phyloP scores from a whole-genome alignment of 1,284 basidiomycete genomes.

The Afroboletus lepidellus region DNA sequence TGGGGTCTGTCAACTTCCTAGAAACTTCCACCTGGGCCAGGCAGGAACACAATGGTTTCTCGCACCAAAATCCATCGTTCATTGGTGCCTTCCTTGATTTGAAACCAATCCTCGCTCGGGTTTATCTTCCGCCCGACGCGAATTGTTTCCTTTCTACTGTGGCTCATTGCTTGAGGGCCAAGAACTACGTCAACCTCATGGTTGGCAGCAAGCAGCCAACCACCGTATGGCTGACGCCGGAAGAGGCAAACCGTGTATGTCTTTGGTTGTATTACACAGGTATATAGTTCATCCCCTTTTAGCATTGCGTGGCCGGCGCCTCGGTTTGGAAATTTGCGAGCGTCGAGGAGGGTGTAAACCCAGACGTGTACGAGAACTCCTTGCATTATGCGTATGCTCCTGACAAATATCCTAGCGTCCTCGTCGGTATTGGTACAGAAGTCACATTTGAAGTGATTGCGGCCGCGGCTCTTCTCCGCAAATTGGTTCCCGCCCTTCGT shows the following conservation, averaged over 20 bases:
- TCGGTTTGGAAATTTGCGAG: slow-evolving; percentile 79
- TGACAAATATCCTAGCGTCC: slow-evolving; percentile 43
- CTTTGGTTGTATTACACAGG: neutral
- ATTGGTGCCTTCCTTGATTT: slow-evolving; percentile 81
- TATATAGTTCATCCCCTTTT: slow-evolving; percentile 5
- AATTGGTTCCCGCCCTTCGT: slow-evolving; percentile 59
- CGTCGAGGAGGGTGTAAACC: slow-evolving; percentile 58
- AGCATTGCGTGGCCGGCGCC: slow-evolving; percentile 76
- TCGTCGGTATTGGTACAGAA: slow-evolving; percentile 75
- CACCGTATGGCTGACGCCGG: slow-evolving; percentile 64
- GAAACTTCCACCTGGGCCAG: slow-evolving; percentile 87
- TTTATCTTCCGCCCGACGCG: slow-evolving; percentile 89
- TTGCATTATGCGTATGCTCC: neutral
- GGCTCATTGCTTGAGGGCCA: slow-evolving; percentile 78
- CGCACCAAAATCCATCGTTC: slow-evolving; percentile 85
- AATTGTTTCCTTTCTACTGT: slow-evolving; percentile 82
- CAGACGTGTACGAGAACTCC: slow-evolving; percentile 55
- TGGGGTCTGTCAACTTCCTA: slow-evolving; percentile 80
- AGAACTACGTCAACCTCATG: slow-evolving; percentile 84
- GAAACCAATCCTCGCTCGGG: slow-evolving; percentile 71
- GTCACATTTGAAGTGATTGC: slow-evolving; percentile 77
- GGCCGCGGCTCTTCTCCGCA: slow-evolving; percentile 71
- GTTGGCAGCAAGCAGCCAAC: slow-evolving; percentile 84
- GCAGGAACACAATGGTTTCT: slow-evolving; percentile 78
- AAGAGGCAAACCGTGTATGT: slow-evolving; percentile 59